phyloP scores from a whole-genome alignment of 805 yeast species.

The Suhomyces xylopsoci region DNA sequence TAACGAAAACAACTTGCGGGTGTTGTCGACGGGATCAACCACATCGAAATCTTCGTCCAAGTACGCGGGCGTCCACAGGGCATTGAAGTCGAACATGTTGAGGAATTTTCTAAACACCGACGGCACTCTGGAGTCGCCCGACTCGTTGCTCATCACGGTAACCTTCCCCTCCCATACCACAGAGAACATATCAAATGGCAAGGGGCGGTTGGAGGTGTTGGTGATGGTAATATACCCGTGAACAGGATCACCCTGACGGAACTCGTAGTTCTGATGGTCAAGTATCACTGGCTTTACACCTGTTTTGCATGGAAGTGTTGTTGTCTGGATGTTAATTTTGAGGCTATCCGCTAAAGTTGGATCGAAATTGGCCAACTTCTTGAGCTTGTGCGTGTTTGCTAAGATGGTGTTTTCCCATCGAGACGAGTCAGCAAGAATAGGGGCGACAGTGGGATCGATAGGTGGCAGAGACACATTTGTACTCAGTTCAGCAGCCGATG shows the following conservation, averaged over 20 bases:
- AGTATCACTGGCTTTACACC: constrained; percentile 16
- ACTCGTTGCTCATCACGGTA: constrained; percentile 19
- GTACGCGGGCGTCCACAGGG: constrained; percentile 29
- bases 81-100: constrained; percentile 29
- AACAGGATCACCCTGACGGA: constrained; percentile 25
- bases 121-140: constrained; percentile 17
- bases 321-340: constrained; percentile 17
- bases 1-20: constrained; percentile 14
- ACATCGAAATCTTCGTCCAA: constrained; percentile 9
- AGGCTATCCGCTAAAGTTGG: constrained; percentile 15
- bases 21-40: constrained; percentile 21
- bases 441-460: not conserved
- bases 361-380: constrained; percentile 16
- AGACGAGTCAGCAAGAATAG: constrained; percentile 7
- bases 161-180: constrained; percentile 28
- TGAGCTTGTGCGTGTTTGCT: constrained; percentile 25
- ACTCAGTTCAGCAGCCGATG: not conserved
- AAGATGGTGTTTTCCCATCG: constrained; percentile 29
- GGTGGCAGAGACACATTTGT: not conserved
- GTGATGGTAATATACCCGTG: constrained; percentile 22
- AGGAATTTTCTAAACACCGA: constrained; percentile 25
- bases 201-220: constrained; percentile 15
- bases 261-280: constrained; percentile 19
- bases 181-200: constrained; percentile 27
- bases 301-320: constrained; percentile 13